A percentile compares a stretch with the other conserved stretches of the same genome.
phyloP scores from a whole-genome alignment of 23 red algal species.

The Gracilaria vermiculophylla region DNA sequence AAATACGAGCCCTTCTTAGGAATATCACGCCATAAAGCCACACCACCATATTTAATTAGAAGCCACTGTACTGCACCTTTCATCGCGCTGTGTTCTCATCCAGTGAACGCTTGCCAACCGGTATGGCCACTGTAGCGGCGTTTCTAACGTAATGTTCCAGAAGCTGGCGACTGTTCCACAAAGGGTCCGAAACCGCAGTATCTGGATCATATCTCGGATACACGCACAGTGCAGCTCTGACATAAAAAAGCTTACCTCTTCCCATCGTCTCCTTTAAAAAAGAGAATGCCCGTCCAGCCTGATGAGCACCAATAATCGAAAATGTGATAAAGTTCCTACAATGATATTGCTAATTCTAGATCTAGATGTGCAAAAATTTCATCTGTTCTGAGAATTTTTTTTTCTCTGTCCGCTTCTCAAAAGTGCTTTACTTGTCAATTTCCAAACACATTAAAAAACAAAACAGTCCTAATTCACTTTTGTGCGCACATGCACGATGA shows the following conservation, averaged over 20 bases:
- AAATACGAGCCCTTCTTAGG: too few relatives aligned
- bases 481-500: not conserved
- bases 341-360: not conserved
- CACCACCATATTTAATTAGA: too few relatives aligned
- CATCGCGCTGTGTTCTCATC: not conserved
- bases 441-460: not conserved
- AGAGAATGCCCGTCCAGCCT: not conserved
- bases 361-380: not conserved
- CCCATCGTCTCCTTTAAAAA: constrained; percentile 8
- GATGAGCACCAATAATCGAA: not conserved
- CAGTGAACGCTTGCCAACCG: not conserved
- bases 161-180: constrained; percentile 3
- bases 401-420: not conserved
- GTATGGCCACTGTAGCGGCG: not conserved
- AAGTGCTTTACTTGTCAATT: not conserved
- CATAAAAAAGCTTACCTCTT: not conserved
- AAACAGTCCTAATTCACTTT: not conserved
- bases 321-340: not conserved
- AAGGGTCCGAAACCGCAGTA: not conserved
- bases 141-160: constrained; percentile 7
- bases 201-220: not conserved
- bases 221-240: not conserved
- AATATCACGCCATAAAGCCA: too few relatives aligned
- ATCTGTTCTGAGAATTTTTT: not conserved
- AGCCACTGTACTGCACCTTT: too few relatives aligned